A percentile compares a stretch with the other conserved stretches of the same genome.
Conservation (phyloP, 2,329 filamentous ascomycete species). For the Alternaria dauci region DNA sequence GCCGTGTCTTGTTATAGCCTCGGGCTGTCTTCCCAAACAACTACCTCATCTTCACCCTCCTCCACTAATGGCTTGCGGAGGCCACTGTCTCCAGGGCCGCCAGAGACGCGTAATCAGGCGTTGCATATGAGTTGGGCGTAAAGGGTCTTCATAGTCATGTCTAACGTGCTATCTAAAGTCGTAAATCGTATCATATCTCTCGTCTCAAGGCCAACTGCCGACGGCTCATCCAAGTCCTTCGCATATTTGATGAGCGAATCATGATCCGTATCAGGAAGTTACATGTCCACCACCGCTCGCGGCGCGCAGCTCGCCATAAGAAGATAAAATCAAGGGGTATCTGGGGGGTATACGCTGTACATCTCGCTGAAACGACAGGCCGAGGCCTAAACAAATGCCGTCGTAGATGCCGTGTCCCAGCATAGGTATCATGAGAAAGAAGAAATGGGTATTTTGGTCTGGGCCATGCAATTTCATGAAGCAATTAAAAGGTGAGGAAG, state of each 20-base stretch:
- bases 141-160: neutral
- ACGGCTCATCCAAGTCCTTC: neutral
- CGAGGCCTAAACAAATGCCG: conserved; percentile 3
- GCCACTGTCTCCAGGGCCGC: neutral
- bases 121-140: neutral
- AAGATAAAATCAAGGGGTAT: conserved; percentile 3
- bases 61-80: conserved; percentile 1
- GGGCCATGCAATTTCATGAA: conserved; percentile 1
- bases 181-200: conserved; percentile 1
- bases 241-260: neutral
- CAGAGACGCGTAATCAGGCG: conserved; percentile 5
- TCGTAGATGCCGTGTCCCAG: conserved; percentile 2
- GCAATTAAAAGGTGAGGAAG: neutral
- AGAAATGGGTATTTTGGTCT: neutral
- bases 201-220: neutral
- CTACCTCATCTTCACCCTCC: neutral
- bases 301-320: neutral
- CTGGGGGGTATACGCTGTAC: conserved; percentile 6
- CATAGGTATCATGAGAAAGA: neutral
- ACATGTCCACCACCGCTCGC: neutral
- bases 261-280: neutral
- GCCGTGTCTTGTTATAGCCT: neutral
- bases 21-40: neutral
- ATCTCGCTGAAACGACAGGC: conserved; percentile 1
- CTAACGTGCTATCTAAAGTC: conserved; percentile 3